Percentiles rank a stretch among this genome's conserved stretches.
phyloP scores from a whole-genome alignment of 305 asterid genomes.

The Ilex paraguariensis region DNA sequence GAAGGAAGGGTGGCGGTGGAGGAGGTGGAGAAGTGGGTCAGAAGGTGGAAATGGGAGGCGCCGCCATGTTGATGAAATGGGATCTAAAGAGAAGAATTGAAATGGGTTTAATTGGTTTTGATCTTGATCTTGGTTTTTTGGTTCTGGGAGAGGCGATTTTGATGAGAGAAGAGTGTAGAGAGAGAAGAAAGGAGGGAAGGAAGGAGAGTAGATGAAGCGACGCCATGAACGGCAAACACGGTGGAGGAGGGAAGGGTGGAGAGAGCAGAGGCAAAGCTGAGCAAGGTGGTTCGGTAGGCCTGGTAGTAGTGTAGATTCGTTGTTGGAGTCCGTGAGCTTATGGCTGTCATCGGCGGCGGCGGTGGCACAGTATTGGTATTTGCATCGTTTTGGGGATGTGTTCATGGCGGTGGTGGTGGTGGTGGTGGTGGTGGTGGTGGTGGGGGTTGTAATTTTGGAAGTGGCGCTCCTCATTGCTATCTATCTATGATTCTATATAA shows the following conservation, averaged over 20 bases:
- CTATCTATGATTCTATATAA: no score
- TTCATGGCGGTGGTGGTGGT: slow-evolving; percentile 6
- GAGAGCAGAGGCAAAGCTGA: slow-evolving; percentile 39
- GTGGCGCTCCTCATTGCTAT: no score
- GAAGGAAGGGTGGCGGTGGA: slow-evolving; percentile 54
- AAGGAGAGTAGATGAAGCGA: slow-evolving; percentile 45
- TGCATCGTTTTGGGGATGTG: slow-evolving; percentile 14
- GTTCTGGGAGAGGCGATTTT: slow-evolving; percentile 7
- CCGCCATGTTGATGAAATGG: slow-evolving; percentile 51
- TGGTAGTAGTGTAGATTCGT: slow-evolving; percentile 30
- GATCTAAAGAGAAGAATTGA: slow-evolving; percentile 48
- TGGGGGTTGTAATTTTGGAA: background rate
- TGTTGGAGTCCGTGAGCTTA: slow-evolving; percentile 7
- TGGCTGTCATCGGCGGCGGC: background rate
- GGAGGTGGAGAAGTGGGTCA: slow-evolving; percentile 30
- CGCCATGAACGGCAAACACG: slow-evolving; percentile 65
- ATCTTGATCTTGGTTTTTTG: background rate
- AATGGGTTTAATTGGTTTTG: slow-evolving; percentile 15
- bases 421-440: no score
- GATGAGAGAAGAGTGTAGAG: slow-evolving; percentile 50
- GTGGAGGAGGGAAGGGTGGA: slow-evolving; percentile 48
- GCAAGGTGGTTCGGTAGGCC: slow-evolving; percentile 71
- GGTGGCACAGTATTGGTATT: slow-evolving; percentile 8
- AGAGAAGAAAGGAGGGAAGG: slow-evolving; percentile 50
- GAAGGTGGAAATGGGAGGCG: slow-evolving; percentile 45